Evolutionary conservation across 2,329 filamentous ascomycete species (phyloP).

Genomic region (Microcera coccophila): DNA sequence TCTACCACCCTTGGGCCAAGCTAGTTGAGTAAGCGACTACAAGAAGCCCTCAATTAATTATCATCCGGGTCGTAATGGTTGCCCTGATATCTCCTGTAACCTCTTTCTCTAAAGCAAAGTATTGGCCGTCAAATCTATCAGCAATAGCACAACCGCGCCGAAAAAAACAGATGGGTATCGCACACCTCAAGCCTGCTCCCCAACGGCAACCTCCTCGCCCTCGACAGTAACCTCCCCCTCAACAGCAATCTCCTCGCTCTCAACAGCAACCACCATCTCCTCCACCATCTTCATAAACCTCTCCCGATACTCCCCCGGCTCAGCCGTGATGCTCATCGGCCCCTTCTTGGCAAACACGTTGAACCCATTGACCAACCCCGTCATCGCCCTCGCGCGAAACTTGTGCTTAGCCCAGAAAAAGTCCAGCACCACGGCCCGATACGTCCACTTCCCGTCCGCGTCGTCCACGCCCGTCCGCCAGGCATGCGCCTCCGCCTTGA

Average conservation of each 20-base stretch:
- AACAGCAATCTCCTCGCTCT: neutral
- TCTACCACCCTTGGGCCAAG: no score
- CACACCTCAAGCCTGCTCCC: no score
- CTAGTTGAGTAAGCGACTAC: no score
- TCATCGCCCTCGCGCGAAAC: slow-evolving; percentile 61
- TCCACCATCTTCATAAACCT: slow-evolving; percentile 49
- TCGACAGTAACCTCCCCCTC: neutral
- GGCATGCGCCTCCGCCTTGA: slow-evolving; percentile 21
- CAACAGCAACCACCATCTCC: slow-evolving; percentile 36
- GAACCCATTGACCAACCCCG: slow-evolving; percentile 59
- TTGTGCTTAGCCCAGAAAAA: slow-evolving; percentile 79
- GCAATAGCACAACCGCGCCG: no score
- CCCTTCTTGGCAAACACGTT: slow-evolving; percentile 61
- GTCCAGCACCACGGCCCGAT: slow-evolving; percentile 64
- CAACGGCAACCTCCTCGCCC: no score
- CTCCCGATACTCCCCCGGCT: slow-evolving; percentile 62
- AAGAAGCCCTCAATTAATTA: no score
- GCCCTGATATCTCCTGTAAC: no score
- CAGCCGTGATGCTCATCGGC: slow-evolving; percentile 72
- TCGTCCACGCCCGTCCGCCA: slow-evolving; percentile 63
- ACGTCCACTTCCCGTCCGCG: slow-evolving; percentile 61
- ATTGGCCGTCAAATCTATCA: no score
- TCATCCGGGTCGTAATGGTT: no score
- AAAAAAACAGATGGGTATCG: no score
- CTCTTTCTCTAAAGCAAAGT: no score